These are phyloP conservation scores for Mrakia gelida DNA, from an alignment of 768 basidiomycete species.

Conservation along the genomic window DNA sequence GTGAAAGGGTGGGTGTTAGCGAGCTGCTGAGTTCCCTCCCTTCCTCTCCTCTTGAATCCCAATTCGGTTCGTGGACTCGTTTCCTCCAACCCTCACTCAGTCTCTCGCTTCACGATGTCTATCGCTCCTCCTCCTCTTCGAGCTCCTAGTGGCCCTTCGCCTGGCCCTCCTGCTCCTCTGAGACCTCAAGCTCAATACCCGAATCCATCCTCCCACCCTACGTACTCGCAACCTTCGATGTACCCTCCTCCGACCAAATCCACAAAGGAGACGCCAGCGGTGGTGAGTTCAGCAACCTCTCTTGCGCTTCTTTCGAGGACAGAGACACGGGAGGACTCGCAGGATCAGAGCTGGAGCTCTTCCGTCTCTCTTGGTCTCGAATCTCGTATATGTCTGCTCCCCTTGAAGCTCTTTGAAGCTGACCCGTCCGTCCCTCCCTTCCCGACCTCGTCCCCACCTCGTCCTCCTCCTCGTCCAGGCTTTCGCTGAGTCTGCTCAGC, in stretches of 20 bases:
- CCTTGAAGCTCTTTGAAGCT: too few species aligned
- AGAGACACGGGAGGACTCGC: too few species aligned
- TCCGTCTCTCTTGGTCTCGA: too few species aligned
- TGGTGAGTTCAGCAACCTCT: too few species aligned
- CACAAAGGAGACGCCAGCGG: constrained; percentile 27
- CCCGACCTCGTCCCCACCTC: too few species aligned
- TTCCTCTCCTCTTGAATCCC: too few species aligned
- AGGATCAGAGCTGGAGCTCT: too few species aligned
- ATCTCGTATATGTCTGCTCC: too few species aligned
- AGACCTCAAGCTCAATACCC: constrained; percentile 13
- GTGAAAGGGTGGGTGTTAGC: too few species aligned
- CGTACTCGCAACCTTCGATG: not conserved
- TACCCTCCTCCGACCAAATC: constrained; percentile 27
- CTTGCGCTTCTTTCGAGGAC: too few species aligned
- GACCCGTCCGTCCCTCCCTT: too few species aligned
- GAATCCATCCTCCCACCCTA: constrained; percentile 9
- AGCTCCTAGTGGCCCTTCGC: not conserved
- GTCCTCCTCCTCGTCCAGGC: not conserved
- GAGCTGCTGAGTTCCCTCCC: too few species aligned
- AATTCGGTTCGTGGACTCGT: not conserved
- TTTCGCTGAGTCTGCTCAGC: constrained; percentile 26
- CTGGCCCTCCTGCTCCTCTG: constrained; percentile 12
- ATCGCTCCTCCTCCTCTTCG: constrained; percentile 14
- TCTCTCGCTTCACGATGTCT: not conserved
- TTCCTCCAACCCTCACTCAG: not conserved